These are phyloP conservation scores for Cynara cardunculus DNA, from an alignment of 129 eudicot genomes.

Conservation along the genomic window DNA sequence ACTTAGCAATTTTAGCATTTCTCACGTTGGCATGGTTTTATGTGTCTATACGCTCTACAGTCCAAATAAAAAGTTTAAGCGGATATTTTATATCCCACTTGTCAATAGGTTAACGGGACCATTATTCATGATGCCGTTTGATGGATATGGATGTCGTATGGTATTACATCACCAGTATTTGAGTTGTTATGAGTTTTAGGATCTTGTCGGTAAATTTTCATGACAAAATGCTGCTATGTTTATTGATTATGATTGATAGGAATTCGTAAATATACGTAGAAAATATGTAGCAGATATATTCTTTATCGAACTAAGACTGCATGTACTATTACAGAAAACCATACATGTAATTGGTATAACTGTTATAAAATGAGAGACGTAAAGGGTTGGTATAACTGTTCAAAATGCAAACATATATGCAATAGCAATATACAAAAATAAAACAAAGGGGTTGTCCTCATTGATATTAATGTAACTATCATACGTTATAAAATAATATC, in stretches of 20 bases:
- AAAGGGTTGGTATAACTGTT: not conserved
- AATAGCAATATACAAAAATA: not conserved
- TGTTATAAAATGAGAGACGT: not conserved
- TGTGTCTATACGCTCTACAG: too few species aligned
- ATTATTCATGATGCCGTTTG: not conserved
- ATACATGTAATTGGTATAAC: not conserved
- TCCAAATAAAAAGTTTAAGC: not conserved
- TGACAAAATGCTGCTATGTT: not conserved
- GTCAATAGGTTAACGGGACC: not conserved
- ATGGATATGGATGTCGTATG: not conserved
- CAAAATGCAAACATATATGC: not conserved
- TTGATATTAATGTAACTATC: not conserved
- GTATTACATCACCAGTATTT: not conserved
- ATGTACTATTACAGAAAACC: not conserved
- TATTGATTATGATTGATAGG: not conserved
- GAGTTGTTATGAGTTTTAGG: not conserved
- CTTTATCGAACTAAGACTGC: not conserved
- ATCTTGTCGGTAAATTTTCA: not conserved
- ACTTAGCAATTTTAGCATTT: not conserved
- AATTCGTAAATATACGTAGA: not conserved
- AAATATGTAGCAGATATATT: not conserved
- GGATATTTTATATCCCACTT: not conserved
- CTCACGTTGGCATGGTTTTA: not conserved
- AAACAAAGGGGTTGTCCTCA: not conserved
- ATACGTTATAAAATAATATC: not conserved